Percentiles rank a stretch among this genome's conserved stretches.
These are phyloP conservation scores for Parietaria judaica DNA, from an alignment of 306 rosid species.

Conservation along the genomic window DNA sequence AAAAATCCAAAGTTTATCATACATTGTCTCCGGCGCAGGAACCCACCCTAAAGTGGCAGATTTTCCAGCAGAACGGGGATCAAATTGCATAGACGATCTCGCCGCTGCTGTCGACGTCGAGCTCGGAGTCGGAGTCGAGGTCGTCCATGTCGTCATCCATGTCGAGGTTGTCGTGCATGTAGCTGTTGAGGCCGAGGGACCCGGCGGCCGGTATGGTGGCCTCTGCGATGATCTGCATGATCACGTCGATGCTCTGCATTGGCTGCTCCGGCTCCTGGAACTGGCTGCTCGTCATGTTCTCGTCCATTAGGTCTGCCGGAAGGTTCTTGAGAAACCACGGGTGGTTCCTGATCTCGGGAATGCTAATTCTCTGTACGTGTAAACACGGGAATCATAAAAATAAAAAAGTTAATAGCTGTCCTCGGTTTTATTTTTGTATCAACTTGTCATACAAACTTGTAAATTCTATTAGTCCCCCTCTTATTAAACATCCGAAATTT, in stretches of 20 bases:
- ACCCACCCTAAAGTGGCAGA: no score
- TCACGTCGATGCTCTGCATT: slow-evolving; percentile 64
- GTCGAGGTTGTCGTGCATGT: slow-evolving; percentile 42
- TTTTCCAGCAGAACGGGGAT: slow-evolving; percentile 8
- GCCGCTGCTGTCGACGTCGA: slow-evolving; percentile 85
- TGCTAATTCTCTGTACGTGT: slow-evolving; percentile 57
- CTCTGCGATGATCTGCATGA: slow-evolving; percentile 92
- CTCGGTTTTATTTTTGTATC: no score
- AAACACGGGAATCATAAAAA: no score
- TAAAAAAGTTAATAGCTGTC: no score
- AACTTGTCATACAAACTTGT: no score
- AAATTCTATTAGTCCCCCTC: no score
- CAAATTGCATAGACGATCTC: slow-evolving; percentile 85
- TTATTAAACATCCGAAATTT: no score
- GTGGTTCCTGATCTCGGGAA: slow-evolving; percentile 72
- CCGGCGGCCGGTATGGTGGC: slow-evolving; percentile 84
- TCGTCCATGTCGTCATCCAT: slow-evolving; percentile 76
- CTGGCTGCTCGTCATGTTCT: slow-evolving; percentile 45
- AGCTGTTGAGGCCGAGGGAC: slow-evolving; percentile 35
- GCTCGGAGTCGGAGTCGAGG: slow-evolving; percentile 67
- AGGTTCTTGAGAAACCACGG: slow-evolving; percentile 81
- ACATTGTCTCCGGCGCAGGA: not conserved
- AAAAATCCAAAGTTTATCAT: slow-evolving; percentile 5
- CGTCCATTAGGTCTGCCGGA: slow-evolving; percentile 73
- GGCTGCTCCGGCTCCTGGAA: slow-evolving; percentile 92